Percentiles rank a stretch among this genome's conserved stretches.
Evolutionary conservation across 140 eudicot species (phyloP).

Genomic region (Cichorium intybus): DNA sequence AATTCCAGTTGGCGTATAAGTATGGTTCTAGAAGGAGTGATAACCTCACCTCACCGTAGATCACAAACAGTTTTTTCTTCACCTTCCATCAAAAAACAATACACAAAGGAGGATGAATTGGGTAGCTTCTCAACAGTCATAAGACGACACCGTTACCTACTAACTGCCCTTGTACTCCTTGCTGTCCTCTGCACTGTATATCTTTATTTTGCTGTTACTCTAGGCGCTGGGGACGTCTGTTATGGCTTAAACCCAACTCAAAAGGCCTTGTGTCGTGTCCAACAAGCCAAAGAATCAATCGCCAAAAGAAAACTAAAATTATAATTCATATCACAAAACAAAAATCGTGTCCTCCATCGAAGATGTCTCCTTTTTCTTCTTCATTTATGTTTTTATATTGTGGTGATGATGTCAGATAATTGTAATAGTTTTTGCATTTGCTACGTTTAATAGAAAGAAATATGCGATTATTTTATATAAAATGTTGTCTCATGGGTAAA

Average conservation of each 20-base stretch:
- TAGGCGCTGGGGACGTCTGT: slow-evolving; percentile 56
- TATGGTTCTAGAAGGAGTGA: slow-evolving; percentile 60
- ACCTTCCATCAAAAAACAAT: slow-evolving; percentile 47
- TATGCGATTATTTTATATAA: slow-evolving; percentile 11
- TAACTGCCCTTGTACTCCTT: slow-evolving; percentile 75
- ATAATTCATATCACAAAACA: slow-evolving; percentile 20
- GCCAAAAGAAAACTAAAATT: slow-evolving; percentile 59
- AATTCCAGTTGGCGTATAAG: neutral
- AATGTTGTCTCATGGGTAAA: slow-evolving; percentile 8
- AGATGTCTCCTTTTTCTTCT: neutral
- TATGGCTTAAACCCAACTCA: slow-evolving; percentile 52
- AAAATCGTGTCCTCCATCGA: neutral
- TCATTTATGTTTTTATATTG: neutral
- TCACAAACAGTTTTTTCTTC: slow-evolving; percentile 54
- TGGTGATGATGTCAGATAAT: neutral
- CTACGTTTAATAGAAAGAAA: neutral
- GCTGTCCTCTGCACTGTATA: slow-evolving; percentile 69
- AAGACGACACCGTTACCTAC: slow-evolving; percentile 78
- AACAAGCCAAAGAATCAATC: slow-evolving; percentile 49
- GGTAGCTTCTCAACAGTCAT: slow-evolving; percentile 67
- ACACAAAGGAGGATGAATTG: slow-evolving; percentile 51
- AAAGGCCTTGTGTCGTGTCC: slow-evolving; percentile 56
- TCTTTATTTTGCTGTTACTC: slow-evolving; percentile 87
- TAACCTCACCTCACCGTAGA: slow-evolving; percentile 81
- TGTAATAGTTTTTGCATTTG: neutral